A percentile compares a stretch with the other conserved stretches of the same genome.
Evolutionary conservation across 805 yeast genomes (phyloP).

Genomic region (Lipomyces yamanashiensis): DNA sequence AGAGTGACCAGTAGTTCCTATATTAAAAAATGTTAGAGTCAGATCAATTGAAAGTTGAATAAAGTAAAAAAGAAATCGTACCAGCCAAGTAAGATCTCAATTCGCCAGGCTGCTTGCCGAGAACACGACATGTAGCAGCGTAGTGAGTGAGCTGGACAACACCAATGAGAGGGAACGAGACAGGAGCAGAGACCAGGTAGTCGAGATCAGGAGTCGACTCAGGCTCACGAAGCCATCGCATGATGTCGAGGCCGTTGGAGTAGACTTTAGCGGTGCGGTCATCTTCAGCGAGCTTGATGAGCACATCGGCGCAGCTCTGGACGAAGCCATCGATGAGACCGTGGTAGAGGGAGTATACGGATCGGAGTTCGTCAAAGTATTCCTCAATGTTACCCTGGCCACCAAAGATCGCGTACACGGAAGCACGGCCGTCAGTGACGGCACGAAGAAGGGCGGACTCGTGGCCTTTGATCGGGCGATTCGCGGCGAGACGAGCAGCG

Average conservation of each 20-base stretch:
- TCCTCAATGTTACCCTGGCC: slow-evolving; percentile 99
- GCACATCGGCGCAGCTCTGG: slow-evolving; percentile 66
- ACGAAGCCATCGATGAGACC: slow-evolving; percentile 76
- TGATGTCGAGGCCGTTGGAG: slow-evolving; percentile 89
- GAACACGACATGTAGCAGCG: slow-evolving; percentile 80
- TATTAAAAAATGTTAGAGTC: not conserved
- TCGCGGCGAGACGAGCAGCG: slow-evolving; percentile 57
- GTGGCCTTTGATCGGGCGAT: slow-evolving; percentile 55
- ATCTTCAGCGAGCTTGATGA: slow-evolving; percentile 68
- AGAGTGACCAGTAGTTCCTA: slow-evolving; percentile 53
- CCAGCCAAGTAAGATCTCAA: slow-evolving; percentile 60
- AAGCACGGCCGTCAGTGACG: slow-evolving; percentile 58
- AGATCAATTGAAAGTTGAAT: not conserved
- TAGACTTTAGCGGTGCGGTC: slow-evolving; percentile 82
- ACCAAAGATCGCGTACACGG: slow-evolving; percentile 86
- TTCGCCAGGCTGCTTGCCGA: slow-evolving; percentile 90
- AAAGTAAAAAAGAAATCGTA: not conserved
- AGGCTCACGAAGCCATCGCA: slow-evolving; percentile 84
- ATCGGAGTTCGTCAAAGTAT: slow-evolving; percentile 94
- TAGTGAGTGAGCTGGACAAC: slow-evolving; percentile 93
- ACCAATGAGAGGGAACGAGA: slow-evolving; percentile 96
- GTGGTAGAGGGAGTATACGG: slow-evolving; percentile 74
- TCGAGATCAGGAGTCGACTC: slow-evolving; percentile 88
- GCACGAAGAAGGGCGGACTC: slow-evolving; percentile 69
- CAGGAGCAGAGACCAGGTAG: slow-evolving; percentile 87